Conservation (phyloP, 352 stramenopile genomes). For the Phytophthora pinifolia region DNA sequence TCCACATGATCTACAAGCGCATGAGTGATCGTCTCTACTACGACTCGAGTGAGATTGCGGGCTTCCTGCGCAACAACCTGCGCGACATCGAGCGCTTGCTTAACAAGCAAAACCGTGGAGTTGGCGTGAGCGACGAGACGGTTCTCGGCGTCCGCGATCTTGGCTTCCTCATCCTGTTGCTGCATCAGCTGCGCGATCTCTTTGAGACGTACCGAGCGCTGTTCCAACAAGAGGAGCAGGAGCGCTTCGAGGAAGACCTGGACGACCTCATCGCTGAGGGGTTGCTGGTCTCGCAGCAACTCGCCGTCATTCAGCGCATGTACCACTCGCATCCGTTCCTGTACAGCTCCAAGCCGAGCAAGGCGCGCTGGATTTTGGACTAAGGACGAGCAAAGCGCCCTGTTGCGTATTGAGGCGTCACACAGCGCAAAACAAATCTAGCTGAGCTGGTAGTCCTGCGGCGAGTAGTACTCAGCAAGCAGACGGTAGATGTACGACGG, state of each 20-base stretch:
- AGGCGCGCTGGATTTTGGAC: slow-evolving; percentile 55
- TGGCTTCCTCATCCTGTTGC: slow-evolving; percentile 67
- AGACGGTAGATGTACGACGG: slow-evolving; percentile 98
- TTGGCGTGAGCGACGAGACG: slow-evolving; percentile 21
- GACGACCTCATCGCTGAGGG: slow-evolving; percentile 80
- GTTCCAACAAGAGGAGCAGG: slow-evolving; percentile 78
- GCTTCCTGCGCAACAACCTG: slow-evolving; percentile 77
- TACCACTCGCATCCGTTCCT: slow-evolving; percentile 85
- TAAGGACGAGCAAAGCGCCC: slow-evolving; percentile 24
- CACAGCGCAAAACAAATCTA: slow-evolving; percentile 37
- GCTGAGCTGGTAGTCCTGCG: slow-evolving; percentile 92
- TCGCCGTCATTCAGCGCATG: slow-evolving; percentile 88
- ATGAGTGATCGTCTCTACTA: slow-evolving; percentile 82
- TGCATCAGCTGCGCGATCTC: slow-evolving; percentile 76
- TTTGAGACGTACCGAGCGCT: slow-evolving; percentile 71
- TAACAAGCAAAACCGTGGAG: slow-evolving; percentile 75
- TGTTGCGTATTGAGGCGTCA: slow-evolving; percentile 21
- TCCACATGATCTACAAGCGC: slow-evolving; percentile 74
- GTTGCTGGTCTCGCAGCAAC: slow-evolving; percentile 73
- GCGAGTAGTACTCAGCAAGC: slow-evolving; percentile 98
- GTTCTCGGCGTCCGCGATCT: slow-evolving; percentile 67
- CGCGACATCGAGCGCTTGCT: slow-evolving; percentile 83
- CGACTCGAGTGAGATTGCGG: slow-evolving; percentile 70
- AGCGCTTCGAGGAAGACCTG: slow-evolving; percentile 83
- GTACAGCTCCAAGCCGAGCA: slow-evolving; percentile 50